Evolutionary conservation across 2,329 filamentous ascomycete species (phyloP), one percentile per base, ranked within the genome.

Genomic region (Pleomassaria siparia): DNA sequence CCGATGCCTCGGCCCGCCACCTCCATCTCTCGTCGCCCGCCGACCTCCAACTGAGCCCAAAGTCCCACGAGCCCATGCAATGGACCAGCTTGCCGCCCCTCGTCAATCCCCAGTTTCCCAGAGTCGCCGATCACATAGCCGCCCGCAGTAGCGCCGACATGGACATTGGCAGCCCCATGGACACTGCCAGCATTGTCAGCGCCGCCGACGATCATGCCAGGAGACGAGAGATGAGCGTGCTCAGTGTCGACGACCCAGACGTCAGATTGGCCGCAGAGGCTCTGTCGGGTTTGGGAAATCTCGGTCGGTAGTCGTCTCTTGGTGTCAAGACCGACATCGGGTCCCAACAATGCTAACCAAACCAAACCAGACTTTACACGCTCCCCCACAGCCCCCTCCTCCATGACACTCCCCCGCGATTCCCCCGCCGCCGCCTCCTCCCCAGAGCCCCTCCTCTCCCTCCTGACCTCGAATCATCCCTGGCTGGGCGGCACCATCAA

Each of bases 381-480:
- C 29, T 74, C 72, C 2, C 70, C 73, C 21, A 64, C 67, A 2
- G 53, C 59, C 51, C 63, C 60, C 50, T 68, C 63, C 47, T 33
- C n/a, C n/a, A n/a, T 62, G 15, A 62, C 59, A 13, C 53, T 70
- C 40, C 60, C 62, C 3, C 50, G 71, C 35, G 44, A 43, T 2
- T 40, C 61, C 13, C 50, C 77, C 1, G 72, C 77, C 12, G 80
- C 86, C 13, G 51, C 77, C 1, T 72, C 77, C 12, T 80, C 86
- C 32, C 79, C 84, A 5, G 91, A 96, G 69, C 94, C 91, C 1
- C 78, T 96, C 5, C 77, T 97, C 3, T 88, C 89, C 4, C 82
- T 97, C 1, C 81, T 97, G 18, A 95, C 91, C 0, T 91, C 89
- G 2, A 89, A 89, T 1, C 91, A 96, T 64, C 92, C 92, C 0